Evolutionary conservation across 257 asterid genomes (phyloP), one percentile per base, ranked within the genome.

Genomic region (Anisodus acutangulus): DNA sequence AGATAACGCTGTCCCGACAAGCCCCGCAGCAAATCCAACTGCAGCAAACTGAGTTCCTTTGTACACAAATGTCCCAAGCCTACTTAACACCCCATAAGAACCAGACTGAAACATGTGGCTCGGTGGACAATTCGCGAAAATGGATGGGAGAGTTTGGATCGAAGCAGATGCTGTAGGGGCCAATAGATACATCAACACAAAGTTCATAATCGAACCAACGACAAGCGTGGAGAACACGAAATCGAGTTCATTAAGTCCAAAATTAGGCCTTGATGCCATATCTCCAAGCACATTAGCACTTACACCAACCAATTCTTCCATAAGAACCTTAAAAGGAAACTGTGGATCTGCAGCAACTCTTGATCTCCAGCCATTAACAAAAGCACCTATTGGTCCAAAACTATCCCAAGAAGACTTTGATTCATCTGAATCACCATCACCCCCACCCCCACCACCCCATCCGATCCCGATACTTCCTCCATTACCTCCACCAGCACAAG

Each of bases 71-170:
- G 99, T 95, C 5, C 99, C 99, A 2, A 92, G 62, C 60, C 99
- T 90, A 79, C 85, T 87, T 89, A 92, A 9, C 51, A 91, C 53
- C 7, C 88, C 87, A 9, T 88, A 95, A 0, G 94, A 54, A 39
- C 99, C 99, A 0, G 95, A 92, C 85, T 95, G 95, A 68, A 95
- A 95, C 99, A 95, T 94, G 83, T 95, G 99, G 89, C 99, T 92
- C 9, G 91, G 83, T 1, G 99, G 98, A 54, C 93, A 95, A 84
- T 74, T 60, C 1, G 97, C 92, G 31, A 95, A 95, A 68, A 95
- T 88, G 69, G 87, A 87, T 2, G 99, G 99, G n/a, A 93, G 92
- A 22, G 87, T 57, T 78, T 90, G 86, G 83, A 60, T 57, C 15
- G 97, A 81, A 1, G 93, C 83, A 6, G 95, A 80, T 86, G 90